phyloP scores from a whole-genome alignment of 2,329 filamentous ascomycete genomes.

The Bipolaris zeicola region DNA sequence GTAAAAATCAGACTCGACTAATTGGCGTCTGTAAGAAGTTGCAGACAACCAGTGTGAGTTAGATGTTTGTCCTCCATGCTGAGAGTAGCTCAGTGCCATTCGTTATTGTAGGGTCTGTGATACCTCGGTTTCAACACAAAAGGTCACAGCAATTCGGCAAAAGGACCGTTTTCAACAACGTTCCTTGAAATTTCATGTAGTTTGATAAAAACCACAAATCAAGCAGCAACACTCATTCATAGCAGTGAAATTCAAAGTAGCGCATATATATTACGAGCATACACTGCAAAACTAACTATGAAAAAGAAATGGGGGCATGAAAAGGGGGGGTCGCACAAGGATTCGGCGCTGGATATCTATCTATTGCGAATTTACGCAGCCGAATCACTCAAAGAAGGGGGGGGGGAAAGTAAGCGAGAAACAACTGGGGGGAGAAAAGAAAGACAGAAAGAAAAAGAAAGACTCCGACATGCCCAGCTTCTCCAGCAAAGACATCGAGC shows the following conservation, averaged over 20 bases:
- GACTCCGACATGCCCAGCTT: constrained; percentile 12
- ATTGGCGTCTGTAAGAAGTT: not conserved
- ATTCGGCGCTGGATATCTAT: constrained; percentile 4
- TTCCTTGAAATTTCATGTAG: not conserved
- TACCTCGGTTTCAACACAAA: not conserved
- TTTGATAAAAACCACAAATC: not conserved
- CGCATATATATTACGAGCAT: not conserved
- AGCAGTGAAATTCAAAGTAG: not conserved
- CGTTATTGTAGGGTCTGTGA: not conserved
- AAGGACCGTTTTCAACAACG: not conserved
- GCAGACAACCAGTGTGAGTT: not conserved
- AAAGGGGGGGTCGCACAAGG: not conserved
- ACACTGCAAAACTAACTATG: not conserved
- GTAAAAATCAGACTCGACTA: not conserved
- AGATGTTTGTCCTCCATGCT: not conserved
- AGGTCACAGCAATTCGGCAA: not conserved
- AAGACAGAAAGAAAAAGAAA: not conserved
- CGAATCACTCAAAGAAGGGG: not conserved
- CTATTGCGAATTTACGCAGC: not conserved
- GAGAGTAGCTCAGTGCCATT: not conserved
- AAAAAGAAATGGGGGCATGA: not conserved
- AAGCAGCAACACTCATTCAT: not conserved
- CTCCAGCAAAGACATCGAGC: constrained; percentile 10
- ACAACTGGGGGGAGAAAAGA: not conserved
- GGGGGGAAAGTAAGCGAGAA: not conserved